Evolutionary conservation across 148 eudicot species (phyloP).

Genomic region (Dysphania ambrosioides): DNA sequence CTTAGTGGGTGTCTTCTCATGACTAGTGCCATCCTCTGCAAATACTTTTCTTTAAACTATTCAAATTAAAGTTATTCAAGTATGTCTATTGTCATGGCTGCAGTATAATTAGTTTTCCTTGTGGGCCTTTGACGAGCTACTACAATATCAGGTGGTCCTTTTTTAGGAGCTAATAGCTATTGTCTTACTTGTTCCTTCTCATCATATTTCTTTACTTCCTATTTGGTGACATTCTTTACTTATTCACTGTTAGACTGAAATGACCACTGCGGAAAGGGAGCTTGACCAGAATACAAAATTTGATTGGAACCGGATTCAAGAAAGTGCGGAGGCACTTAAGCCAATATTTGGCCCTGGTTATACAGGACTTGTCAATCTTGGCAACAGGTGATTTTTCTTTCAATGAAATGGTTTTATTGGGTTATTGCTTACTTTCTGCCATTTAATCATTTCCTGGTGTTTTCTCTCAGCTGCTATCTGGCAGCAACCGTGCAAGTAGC

Average conservation of each 20-base stretch:
- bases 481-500: slow-evolving; percentile 97
- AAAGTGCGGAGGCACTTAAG: slow-evolving; percentile 81
- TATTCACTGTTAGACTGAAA: slow-evolving; percentile 60
- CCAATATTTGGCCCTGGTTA: slow-evolving; percentile 94
- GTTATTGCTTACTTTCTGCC: not conserved
- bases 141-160: not conserved
- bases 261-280: slow-evolving; percentile 99
- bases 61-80: not conserved
- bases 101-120: not conserved
- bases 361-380: slow-evolving; percentile 93
- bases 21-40: not conserved
- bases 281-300: slow-evolving; percentile 93
- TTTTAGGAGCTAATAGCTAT: not conserved
- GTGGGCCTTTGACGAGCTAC: no score
- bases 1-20: not conserved
- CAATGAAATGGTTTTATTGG: not conserved
- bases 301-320: slow-evolving; percentile 98
- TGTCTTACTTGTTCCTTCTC: not conserved
- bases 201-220: not conserved
- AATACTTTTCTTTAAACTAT: no score
- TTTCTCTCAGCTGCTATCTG: slow-evolving; percentile 72
- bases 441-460: slow-evolving; percentile 10
- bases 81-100: not conserved
- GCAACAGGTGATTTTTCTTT: slow-evolving; percentile 62
- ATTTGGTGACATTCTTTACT: not conserved